phyloP scores from a whole-genome alignment of 2,329 filamentous ascomycete species.

The Alternaria arbusti region DNA sequence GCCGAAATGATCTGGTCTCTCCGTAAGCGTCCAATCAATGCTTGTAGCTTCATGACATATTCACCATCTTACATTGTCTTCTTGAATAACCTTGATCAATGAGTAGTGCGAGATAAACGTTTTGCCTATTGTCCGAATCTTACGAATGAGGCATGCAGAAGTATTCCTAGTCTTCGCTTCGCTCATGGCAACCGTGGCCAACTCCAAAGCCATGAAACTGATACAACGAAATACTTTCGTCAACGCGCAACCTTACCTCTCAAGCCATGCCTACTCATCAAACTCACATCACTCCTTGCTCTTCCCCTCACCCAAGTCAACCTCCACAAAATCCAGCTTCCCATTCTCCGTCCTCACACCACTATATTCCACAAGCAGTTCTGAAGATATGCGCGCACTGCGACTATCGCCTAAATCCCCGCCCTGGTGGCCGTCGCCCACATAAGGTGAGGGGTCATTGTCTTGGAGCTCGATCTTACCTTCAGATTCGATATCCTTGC shows the following conservation, averaged over 20 bases:
- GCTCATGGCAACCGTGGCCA: not conserved
- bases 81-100: not conserved
- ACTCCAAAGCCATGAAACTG: not conserved
- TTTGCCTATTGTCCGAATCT: not conserved
- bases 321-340: not conserved
- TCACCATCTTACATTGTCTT: not conserved
- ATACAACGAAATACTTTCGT: not conserved
- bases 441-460: not conserved
- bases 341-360: not conserved
- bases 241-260: not conserved
- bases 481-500: not conserved
- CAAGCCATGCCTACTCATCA: not conserved
- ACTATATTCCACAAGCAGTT: not conserved
- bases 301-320: not conserved
- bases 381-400: not conserved
- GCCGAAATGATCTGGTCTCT: not conserved
- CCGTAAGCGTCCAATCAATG: not conserved
- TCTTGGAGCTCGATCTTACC: not conserved
- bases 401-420: not conserved
- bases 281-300: not conserved
- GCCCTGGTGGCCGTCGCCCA: not conserved
- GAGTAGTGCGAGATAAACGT: not conserved
- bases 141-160: not conserved
- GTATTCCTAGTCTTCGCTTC: not conserved
- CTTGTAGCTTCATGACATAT: not conserved